phyloP scores from a whole-genome alignment of 2,329 filamentous ascomycete species.

The Colletotrichum nymphaeae region DNA sequence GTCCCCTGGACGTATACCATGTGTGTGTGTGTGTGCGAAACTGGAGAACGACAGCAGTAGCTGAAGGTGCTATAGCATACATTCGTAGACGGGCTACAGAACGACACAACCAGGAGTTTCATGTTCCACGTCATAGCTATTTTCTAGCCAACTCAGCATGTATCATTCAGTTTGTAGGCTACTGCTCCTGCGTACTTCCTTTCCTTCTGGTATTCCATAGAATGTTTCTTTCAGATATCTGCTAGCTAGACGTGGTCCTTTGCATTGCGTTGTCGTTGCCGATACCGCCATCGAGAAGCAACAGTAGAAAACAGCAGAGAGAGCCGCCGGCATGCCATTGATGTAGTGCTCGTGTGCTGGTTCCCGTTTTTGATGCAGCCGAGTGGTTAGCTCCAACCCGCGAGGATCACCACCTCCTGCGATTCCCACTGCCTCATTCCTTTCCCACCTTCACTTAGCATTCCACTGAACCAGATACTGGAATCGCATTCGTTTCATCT shows the following conservation, averaged over 20 bases:
- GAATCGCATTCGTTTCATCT: constrained; percentile 62
- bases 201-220: not conserved
- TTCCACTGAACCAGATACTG: not conserved
- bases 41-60: not conserved
- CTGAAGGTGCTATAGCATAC: not conserved
- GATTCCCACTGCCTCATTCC: not conserved
- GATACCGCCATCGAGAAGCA: not conserved
- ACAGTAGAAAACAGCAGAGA: not conserved
- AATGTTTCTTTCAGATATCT: not conserved
- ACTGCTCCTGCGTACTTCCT: not conserved
- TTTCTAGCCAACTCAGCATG: not conserved
- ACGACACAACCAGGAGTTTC: not conserved
- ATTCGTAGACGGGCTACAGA: not conserved
- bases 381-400: too few species aligned
- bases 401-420: not conserved
- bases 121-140: not conserved
- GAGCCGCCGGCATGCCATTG: not conserved
- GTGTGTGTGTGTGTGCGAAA: not conserved
- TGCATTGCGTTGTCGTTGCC: not conserved
- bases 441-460: too few species aligned
- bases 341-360: not conserved
- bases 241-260: not conserved
- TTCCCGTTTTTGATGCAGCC: not conserved
- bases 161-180: not conserved
- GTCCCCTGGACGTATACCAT: not conserved